phyloP scores from a whole-genome alignment of 345 rosid genomes.

The Syzygium aromaticum region DNA sequence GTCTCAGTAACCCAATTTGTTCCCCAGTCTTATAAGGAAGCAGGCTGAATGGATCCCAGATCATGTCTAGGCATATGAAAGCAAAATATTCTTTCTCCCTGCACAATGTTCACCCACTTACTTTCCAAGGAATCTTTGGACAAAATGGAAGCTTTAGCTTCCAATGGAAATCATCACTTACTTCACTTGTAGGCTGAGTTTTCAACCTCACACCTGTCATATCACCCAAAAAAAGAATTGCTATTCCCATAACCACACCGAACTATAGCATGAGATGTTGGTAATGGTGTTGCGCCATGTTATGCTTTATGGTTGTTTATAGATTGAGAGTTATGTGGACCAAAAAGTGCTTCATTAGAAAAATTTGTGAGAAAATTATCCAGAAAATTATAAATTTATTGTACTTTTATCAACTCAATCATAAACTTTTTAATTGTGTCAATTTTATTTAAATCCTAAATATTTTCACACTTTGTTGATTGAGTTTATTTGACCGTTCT shows the following conservation, averaged over 20 bases:
- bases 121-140: not conserved
- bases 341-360: not conserved
- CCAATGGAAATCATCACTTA: not conserved
- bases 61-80: not conserved
- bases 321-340: not conserved
- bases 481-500: too few species aligned
- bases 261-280: not conserved
- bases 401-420: too few species aligned
- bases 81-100: not conserved
- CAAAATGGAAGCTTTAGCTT: not conserved
- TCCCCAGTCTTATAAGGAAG: not conserved
- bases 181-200: not conserved
- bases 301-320: not conserved
- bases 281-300: not conserved
- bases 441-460: too few species aligned
- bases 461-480: too few species aligned
- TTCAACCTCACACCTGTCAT: not conserved
- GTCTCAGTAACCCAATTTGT: not conserved
- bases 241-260: not conserved
- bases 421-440: too few species aligned
- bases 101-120: not conserved
- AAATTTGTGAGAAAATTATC: too few species aligned
- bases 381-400: too few species aligned
- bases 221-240: not conserved
- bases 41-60: not conserved